Percentiles rank a stretch among this genome's conserved stretches.
These are phyloP conservation scores for Acanthamoeba rhysodes DNA, from an alignment of 208 protist species.

Conservation along the genomic window DNA sequence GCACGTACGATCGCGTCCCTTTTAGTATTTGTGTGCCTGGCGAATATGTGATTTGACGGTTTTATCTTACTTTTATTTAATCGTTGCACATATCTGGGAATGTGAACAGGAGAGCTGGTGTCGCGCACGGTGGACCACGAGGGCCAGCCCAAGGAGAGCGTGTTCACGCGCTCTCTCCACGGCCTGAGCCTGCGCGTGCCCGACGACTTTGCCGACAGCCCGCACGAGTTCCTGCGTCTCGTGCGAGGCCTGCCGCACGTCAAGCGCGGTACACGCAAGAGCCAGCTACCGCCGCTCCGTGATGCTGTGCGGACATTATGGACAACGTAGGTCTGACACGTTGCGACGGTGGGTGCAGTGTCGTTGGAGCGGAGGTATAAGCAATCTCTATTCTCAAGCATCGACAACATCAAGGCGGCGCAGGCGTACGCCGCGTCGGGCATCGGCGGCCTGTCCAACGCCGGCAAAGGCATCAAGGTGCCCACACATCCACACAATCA, in stretches of 20 bases:
- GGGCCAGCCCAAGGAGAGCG: not conserved
- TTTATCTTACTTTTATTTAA: too few species aligned
- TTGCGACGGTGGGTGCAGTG: not conserved
- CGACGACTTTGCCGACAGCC: not conserved
- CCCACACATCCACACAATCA: not conserved
- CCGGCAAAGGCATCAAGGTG: constrained; percentile 4
- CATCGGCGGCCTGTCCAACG: not conserved
- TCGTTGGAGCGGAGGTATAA: not conserved
- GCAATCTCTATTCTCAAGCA: not conserved
- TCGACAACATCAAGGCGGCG: not conserved
- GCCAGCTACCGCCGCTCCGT: not conserved
- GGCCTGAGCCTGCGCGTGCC: not conserved
- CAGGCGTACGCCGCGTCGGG: not conserved
- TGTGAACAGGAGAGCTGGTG: too few species aligned
- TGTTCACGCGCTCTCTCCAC: not conserved
- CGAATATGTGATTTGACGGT: too few species aligned
- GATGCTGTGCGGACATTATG: too few species aligned
- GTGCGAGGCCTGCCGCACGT: not conserved
- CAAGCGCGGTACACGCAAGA: not conserved
- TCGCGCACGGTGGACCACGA: not conserved
- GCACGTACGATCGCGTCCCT: too few species aligned
- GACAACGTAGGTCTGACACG: too few species aligned
- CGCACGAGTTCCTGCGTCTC: not conserved
- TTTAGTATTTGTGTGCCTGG: too few species aligned
- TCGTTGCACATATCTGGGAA: too few species aligned